phyloP scores from a whole-genome alignment of 257 asterid species.

The Plectranthus barbatus region DNA sequence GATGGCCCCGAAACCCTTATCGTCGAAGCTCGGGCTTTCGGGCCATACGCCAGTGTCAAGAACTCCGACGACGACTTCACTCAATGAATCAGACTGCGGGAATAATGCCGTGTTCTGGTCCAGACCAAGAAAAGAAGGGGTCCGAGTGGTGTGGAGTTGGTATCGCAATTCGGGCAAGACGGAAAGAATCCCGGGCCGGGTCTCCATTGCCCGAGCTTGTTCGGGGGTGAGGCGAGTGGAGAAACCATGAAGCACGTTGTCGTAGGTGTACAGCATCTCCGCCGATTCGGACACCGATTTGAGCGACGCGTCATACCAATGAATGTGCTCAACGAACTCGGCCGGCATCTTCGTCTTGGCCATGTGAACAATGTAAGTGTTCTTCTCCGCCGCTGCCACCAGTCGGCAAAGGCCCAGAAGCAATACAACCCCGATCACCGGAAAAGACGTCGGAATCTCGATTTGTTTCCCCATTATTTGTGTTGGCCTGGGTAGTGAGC shows the following conservation, averaged over 20 bases:
- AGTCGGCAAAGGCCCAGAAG: neutral
- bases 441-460: neutral
- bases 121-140: constrained; percentile 72
- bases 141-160: constrained; percentile 84
- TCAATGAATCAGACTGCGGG: constrained; percentile 41
- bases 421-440: neutral
- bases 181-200: constrained; percentile 52
- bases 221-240: constrained; percentile 48
- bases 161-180: constrained; percentile 56
- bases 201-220: constrained; percentile 42
- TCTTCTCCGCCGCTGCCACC: constrained; percentile 17
- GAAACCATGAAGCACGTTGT: constrained; percentile 61
- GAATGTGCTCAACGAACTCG: constrained; percentile 40
- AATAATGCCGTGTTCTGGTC: constrained; percentile 51
- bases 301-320: constrained; percentile 74
- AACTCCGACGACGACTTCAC: constrained; percentile 69
- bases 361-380: constrained; percentile 79
- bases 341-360: constrained; percentile 67
- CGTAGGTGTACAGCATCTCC: constrained; percentile 60
- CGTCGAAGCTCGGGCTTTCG: constrained; percentile 77
- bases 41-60: constrained; percentile 96
- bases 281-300: constrained; percentile 65
- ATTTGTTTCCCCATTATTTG: constrained; percentile 19
- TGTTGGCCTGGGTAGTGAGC: constrained; percentile 22
- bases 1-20: constrained; percentile 53